These are phyloP conservation scores for Amesomyces nigricolor DNA, from an alignment of 2,329 filamentous ascomycete species.

Conservation along the genomic window DNA sequence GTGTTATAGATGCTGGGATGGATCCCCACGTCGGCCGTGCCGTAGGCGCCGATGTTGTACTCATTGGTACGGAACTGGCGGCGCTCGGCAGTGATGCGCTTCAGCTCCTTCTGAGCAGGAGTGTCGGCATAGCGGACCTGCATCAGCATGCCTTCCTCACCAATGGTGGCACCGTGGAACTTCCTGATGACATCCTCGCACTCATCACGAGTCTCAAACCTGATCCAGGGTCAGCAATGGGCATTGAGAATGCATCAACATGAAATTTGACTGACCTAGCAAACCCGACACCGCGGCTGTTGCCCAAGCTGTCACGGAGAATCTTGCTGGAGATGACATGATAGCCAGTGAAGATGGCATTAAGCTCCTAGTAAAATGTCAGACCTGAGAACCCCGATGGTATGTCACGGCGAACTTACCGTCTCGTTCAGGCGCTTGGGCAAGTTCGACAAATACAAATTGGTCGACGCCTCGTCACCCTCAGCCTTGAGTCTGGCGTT, in stretches of 20 bases:
- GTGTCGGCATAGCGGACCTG: constrained; percentile 98
- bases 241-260: too few species aligned
- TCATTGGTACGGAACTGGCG: constrained; percentile 95
- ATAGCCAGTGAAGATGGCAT: constrained; percentile 71
- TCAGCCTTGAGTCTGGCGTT: constrained; percentile 97
- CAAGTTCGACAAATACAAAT: constrained; percentile 96
- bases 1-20: constrained; percentile 44
- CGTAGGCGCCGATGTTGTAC: constrained; percentile 73
- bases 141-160: constrained; percentile 74
- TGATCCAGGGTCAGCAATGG: constrained; percentile 36
- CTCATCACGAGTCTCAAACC: constrained; percentile 82
- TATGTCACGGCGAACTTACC: constrained; percentile 44
- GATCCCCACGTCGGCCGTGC: constrained; percentile 55
- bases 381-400: constrained; percentile 6
- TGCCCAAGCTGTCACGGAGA: constrained; percentile 82
- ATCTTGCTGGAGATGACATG: constrained; percentile 92
- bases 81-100: constrained; percentile 90
- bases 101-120: constrained; percentile 91
- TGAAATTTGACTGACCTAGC: constrained; percentile 66
- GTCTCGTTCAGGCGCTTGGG: constrained; percentile 88
- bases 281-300: constrained; percentile 95
- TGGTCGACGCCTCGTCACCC: constrained; percentile 82
- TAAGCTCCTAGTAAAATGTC: constrained; percentile 54
- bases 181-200: constrained; percentile 84
- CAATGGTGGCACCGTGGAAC: constrained; percentile 74